A percentile compares a stretch with the other conserved stretches of the same genome.
Evolutionary conservation across 2,329 filamentous ascomycete species (phyloP).

Genomic region (Fusarium duplospermum): DNA sequence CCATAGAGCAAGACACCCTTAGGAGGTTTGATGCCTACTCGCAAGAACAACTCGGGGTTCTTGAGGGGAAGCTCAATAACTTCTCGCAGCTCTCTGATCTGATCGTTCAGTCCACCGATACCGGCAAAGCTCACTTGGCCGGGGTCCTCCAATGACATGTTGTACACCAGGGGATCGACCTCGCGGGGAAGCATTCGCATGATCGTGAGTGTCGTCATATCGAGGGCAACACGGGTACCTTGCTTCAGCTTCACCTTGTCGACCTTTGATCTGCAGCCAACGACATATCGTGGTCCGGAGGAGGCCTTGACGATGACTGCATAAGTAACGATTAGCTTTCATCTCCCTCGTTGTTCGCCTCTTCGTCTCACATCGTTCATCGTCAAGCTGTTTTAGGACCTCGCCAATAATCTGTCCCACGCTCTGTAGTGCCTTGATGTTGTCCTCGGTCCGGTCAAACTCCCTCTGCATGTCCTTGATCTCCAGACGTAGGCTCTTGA

Average conservation of each 20-base stretch:
- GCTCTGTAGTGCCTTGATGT: slow-evolving; percentile 99
- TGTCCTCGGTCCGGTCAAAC: slow-evolving; percentile 97
- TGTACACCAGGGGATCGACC: slow-evolving; percentile 98
- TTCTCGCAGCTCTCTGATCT: slow-evolving; percentile 96
- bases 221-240: slow-evolving; percentile 94
- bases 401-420: slow-evolving; percentile 99
- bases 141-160: slow-evolving; percentile 99
- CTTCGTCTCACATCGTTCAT: slow-evolving; percentile 86
- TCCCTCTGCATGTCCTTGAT: slow-evolving; percentile 96
- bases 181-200: slow-evolving; percentile 99
- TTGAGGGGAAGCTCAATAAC: slow-evolving; percentile 98
- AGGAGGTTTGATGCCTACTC: slow-evolving; percentile 98
- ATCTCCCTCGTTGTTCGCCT: slow-evolving; percentile 11
- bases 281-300: slow-evolving; percentile 95
- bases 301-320: slow-evolving; percentile 98
- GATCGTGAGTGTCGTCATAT: slow-evolving; percentile 99
- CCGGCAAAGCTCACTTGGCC: slow-evolving; percentile 98
- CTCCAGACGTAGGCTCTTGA: slow-evolving; percentile 92
- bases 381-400: slow-evolving; percentile 97
- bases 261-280: slow-evolving; percentile 97
- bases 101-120: slow-evolving; percentile 97
- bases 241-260: slow-evolving; percentile 98
- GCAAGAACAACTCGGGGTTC: slow-evolving; percentile 96
- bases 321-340: slow-evolving; percentile 33
- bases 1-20: slow-evolving; percentile 98